phyloP scores from a whole-genome alignment of 2,329 filamentous ascomycete species.

The Colletotrichum magnum region DNA sequence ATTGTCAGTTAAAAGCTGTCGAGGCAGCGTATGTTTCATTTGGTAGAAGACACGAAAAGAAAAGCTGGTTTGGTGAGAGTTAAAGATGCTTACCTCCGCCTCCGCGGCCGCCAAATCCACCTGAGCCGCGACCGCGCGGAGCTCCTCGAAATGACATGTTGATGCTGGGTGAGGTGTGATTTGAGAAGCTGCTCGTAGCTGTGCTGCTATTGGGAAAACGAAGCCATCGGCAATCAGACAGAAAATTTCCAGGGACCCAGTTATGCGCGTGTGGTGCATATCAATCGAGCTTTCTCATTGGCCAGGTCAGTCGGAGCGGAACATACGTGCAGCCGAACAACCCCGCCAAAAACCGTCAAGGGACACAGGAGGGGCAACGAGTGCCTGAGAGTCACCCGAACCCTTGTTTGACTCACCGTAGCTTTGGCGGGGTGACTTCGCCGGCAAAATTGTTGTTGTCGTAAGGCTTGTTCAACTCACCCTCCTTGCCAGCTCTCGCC shows the following conservation, averaged over 20 bases:
- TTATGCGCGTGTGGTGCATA: conserved; percentile 26
- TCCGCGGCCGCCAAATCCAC: conserved; percentile 41
- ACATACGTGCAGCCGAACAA: conserved; percentile 6
- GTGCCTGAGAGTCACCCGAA: conserved; percentile 24
- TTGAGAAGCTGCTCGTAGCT: conserved; percentile 36
- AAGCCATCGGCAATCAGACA: conserved; percentile 21
- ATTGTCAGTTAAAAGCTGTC: conserved; percentile 12
- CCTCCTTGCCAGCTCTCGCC: not conserved
- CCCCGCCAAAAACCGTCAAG: conserved; percentile 30
- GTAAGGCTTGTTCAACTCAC: not conserved
- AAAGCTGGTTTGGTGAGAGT: not conserved
- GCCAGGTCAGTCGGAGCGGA: conserved; percentile 23
- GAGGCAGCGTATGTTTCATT: not conserved
- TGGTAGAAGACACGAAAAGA: not conserved
- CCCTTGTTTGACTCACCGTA: conserved; percentile 40
- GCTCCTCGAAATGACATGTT: conserved; percentile 43
- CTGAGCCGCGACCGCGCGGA: conserved; percentile 41
- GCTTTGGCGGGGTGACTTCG: conserved; percentile 40
- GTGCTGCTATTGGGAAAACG: conserved; percentile 29
- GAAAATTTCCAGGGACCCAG: conserved; percentile 41
- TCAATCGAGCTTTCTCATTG: conserved; percentile 36
- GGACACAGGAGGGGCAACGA: not conserved
- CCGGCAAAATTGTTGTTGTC: conserved; percentile 27
- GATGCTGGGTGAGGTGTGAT: conserved; percentile 25
- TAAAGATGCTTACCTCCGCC: conserved; percentile 30